Evolutionary conservation across 2,329 filamentous ascomycete species (phyloP).

Genomic region (Paracamarosporium sp.): DNA sequence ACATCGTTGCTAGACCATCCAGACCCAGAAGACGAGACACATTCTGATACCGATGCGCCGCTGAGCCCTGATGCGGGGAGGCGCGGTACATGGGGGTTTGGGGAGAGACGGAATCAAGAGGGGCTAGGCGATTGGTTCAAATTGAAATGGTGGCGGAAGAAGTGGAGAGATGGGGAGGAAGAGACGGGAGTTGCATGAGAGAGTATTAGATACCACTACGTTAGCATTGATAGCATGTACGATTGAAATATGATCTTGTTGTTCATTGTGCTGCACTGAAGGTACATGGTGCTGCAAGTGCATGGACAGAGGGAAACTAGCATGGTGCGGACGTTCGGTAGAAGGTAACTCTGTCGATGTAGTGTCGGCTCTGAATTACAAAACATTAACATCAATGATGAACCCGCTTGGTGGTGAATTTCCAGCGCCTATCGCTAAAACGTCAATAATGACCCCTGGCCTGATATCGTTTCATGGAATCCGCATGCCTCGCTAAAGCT

Average conservation of each 20-base stretch:
- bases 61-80: conserved; percentile 18
- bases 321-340: neutral
- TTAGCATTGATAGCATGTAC: neutral
- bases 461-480: neutral
- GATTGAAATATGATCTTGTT: neutral
- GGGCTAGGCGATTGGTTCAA: conserved; percentile 45
- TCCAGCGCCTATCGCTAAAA: conserved; percentile 8
- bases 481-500: conserved; percentile 25
- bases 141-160: conserved; percentile 48
- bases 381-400: conserved; percentile 6
- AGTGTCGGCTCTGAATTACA: neutral
- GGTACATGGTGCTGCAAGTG: neutral
- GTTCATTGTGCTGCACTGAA: neutral
- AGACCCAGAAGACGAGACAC: conserved; percentile 36
- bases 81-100: conserved; percentile 35
- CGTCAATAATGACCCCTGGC: neutral
- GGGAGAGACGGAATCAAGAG: conserved; percentile 28
- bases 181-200: conserved; percentile 9
- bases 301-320: neutral
- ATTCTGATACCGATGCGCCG: conserved; percentile 35
- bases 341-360: neutral
- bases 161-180: conserved; percentile 36
- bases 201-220: conserved; percentile 8
- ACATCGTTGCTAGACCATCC: conserved; percentile 34
- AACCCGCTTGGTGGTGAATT: conserved; percentile 2